Evolutionary conservation across 495 filamentous ascomycete species (phyloP).

Genomic region (Tuber borchii): DNA sequence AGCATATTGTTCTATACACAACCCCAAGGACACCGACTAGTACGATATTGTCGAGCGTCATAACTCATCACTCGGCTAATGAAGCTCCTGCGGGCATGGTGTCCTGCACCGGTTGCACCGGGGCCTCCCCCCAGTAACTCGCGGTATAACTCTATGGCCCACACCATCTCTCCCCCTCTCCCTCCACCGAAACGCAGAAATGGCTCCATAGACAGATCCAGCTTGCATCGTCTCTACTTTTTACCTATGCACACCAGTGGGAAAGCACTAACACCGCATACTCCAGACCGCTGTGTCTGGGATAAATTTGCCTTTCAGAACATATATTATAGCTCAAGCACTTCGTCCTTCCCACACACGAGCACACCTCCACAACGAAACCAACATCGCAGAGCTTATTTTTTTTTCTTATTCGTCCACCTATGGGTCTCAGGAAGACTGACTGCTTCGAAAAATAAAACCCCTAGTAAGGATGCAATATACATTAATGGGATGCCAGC

Average conservation of each 20-base stretch:
- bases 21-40: not conserved
- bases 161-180: not conserved
- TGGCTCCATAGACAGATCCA: not conserved
- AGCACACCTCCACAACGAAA: not conserved
- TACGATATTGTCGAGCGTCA: not conserved
- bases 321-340: not conserved
- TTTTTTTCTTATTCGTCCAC: not conserved
- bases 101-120: not conserved
- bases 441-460: not conserved
- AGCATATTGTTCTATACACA: not conserved
- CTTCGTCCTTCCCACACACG: too few species aligned
- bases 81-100: too few species aligned
- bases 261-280: not conserved
- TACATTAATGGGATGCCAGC: not conserved
- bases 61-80: not conserved
- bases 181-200: not conserved
- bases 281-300: not conserved
- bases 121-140: not conserved
- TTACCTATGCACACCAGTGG: not conserved
- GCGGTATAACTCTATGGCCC: not conserved
- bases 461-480: not conserved
- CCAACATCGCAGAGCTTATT: not conserved
- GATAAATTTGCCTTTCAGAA: not conserved
- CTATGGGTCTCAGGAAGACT: not conserved
- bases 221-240: not conserved